These are phyloP conservation scores for Theileria orientalis DNA, from an alignment of 169 alveolate species.

Conservation along the genomic window DNA sequence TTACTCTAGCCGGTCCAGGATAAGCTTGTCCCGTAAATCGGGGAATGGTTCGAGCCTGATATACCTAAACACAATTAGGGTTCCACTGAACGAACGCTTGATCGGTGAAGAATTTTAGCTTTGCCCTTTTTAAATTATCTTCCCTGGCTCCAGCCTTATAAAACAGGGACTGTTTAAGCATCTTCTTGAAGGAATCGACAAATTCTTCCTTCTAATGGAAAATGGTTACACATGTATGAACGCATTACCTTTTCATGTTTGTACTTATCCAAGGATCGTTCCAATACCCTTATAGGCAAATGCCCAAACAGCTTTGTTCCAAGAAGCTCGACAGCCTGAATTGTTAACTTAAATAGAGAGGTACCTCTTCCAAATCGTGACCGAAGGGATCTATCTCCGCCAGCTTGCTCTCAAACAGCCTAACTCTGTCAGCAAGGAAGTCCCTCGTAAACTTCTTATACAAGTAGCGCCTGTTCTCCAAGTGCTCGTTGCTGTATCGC, in stretches of 20 bases:
- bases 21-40: slow-evolving; percentile 60
- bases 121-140: slow-evolving; percentile 11
- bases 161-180: slow-evolving; percentile 33
- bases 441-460: slow-evolving; percentile 35
- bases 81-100: slow-evolving; percentile 2
- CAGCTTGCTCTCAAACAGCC: slow-evolving; percentile 40
- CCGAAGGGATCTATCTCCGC: slow-evolving; percentile 1
- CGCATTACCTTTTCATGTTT: slow-evolving; percentile 4
- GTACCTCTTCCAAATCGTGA: slow-evolving; percentile 28
- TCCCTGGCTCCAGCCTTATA: slow-evolving; percentile 31
- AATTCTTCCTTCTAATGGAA: slow-evolving; percentile 20
- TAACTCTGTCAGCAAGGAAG: slow-evolving; percentile 40
- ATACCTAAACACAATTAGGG: slow-evolving; percentile 40
- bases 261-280: slow-evolving; percentile 14
- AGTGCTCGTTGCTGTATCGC: slow-evolving; percentile 22
- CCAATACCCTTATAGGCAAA: slow-evolving; percentile 18
- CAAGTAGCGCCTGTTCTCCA: slow-evolving; percentile 13
- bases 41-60: slow-evolving; percentile 60
- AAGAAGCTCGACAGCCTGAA: slow-evolving; percentile 25
- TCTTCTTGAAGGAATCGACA: slow-evolving; percentile 23
- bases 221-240: no score
- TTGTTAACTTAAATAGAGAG: neutral
- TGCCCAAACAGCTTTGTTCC: slow-evolving; percentile 32
- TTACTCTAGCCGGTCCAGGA: slow-evolving; percentile 57
- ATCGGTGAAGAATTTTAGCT: slow-evolving; percentile 6